phyloP scores from a whole-genome alignment of 441 rosid species.

The Arabidopsis lyrata region DNA sequence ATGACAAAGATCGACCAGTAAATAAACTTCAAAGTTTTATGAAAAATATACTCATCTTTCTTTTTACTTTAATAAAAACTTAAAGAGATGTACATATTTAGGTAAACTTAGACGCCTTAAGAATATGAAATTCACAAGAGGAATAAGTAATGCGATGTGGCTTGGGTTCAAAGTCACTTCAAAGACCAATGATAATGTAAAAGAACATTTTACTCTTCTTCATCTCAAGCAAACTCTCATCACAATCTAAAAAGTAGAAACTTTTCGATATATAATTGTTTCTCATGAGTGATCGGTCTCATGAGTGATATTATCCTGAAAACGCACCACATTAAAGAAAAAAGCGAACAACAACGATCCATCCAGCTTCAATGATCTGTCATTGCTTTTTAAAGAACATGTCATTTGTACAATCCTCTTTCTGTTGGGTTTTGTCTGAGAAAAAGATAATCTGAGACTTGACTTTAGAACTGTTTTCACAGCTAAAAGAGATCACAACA shows the following conservation, averaged over 20 bases:
- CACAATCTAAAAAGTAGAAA: constrained; percentile 8
- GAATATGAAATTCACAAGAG: constrained; percentile 22
- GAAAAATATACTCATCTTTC: constrained; percentile 22
- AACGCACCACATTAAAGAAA: constrained; percentile 18
- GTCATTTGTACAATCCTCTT: constrained; percentile 19
- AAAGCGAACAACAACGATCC: constrained; percentile 36
- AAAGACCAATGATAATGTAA: constrained; percentile 37
- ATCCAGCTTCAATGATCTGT: constrained; percentile 37
- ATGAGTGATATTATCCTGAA: constrained; percentile 14
- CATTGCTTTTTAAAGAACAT: constrained; percentile 24
- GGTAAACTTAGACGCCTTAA: constrained; percentile 24
- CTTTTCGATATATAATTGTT: constrained; percentile 19
- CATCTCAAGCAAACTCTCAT: constrained; percentile 36
- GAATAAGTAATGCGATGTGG: constrained; percentile 36
- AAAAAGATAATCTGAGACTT: constrained; percentile 2
- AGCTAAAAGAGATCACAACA: constrained; percentile 12
- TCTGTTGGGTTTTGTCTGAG: constrained; percentile 30
- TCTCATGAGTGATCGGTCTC: constrained; percentile 23
- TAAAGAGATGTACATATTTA: constrained; percentile 1
- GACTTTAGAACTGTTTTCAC: neutral
- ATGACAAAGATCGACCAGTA: neutral
- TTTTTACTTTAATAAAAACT: constrained; percentile 18
- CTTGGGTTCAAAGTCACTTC: constrained; percentile 69
- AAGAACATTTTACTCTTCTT: constrained; percentile 33
- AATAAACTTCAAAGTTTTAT: constrained; percentile 12